A percentile compares a stretch with the other conserved stretches of the same genome.
These are phyloP conservation scores for Hypoxylon lenormandii DNA, from an alignment of 495 filamentous ascomycete genomes.

Conservation along the genomic window DNA sequence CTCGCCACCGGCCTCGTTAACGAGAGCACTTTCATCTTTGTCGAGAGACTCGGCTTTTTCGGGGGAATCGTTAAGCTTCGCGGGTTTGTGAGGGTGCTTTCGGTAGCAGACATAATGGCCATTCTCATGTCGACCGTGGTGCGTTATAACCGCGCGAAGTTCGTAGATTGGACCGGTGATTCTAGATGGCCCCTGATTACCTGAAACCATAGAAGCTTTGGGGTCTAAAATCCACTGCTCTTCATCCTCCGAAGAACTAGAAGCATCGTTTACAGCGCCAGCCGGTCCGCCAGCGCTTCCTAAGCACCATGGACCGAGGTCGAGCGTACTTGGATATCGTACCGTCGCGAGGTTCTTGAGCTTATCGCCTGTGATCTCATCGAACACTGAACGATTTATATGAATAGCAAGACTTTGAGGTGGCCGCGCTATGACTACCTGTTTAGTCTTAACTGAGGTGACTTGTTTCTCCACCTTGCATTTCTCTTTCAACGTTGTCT, in stretches of 20 bases:
- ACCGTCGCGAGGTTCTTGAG: conserved; percentile 86
- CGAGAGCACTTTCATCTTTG: conserved; percentile 32
- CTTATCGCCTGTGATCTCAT: conserved; percentile 79
- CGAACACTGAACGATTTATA: conserved; percentile 90
- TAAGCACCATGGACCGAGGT: conserved; percentile 83
- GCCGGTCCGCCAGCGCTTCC: conserved; percentile 59
- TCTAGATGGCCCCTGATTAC: conserved; percentile 53
- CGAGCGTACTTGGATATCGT: conserved; percentile 75
- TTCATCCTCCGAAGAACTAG: conserved; percentile 46
- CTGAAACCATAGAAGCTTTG: conserved; percentile 74
- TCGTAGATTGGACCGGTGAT: conserved; percentile 74
- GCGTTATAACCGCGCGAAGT: conserved; percentile 85
- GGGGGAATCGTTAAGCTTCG: conserved; percentile 10
- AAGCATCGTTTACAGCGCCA: conserved; percentile 30
- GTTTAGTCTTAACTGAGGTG: conserved; percentile 83
- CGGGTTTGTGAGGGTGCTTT: conserved; percentile 64
- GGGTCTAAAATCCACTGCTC: conserved; percentile 78
- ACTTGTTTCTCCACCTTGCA: conserved; percentile 80
- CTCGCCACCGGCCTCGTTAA: conserved; percentile 53
- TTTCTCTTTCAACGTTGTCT: conserved; percentile 75
- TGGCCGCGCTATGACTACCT: conserved; percentile 83
- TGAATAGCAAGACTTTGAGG: conserved; percentile 85
- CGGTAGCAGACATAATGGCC: conserved; percentile 95
- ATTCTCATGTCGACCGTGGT: conserved; percentile 90
- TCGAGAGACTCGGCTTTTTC: conserved; percentile 1